phyloP scores from a whole-genome alignment of 75 land plant species.

The Gnetum montanum region DNA sequence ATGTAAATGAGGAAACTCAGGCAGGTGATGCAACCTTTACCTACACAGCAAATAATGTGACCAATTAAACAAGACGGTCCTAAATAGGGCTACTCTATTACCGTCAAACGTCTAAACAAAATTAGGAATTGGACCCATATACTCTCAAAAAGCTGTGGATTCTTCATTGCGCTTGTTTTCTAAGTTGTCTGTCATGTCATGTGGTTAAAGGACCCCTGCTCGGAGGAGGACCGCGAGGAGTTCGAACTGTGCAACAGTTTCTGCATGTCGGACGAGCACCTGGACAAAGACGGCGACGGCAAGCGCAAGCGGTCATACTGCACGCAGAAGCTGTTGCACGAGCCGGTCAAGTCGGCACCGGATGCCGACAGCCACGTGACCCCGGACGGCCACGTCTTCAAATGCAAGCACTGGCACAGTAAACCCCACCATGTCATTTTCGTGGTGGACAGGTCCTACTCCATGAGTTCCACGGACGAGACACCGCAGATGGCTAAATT shows the following conservation, averaged over 20 bases:
- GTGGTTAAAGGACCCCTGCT: slow-evolving; percentile 19
- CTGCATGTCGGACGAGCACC: slow-evolving; percentile 14
- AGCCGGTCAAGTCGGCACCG: neutral
- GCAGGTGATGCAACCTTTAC: too few species aligned
- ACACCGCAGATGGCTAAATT: slow-evolving; percentile 20
- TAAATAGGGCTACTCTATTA: too few species aligned
- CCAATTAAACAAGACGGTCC: too few species aligned
- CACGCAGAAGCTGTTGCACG: neutral
- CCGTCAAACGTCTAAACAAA: too few species aligned
- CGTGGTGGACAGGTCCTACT: slow-evolving; percentile 23
- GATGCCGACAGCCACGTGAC: slow-evolving; percentile 10
- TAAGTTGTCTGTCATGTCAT: too few species aligned
- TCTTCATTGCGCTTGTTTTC: too few species aligned
- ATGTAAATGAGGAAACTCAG: too few species aligned
- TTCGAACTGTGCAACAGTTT: slow-evolving; percentile 14
- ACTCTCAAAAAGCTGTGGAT: too few species aligned
- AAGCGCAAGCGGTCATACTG: neutral
- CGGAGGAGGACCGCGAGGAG: slow-evolving; percentile 12
- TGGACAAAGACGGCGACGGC: neutral
- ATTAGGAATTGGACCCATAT: too few species aligned
- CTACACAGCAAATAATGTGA: too few species aligned
- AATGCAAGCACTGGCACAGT: slow-evolving; percentile 16
- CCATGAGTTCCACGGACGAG: slow-evolving; percentile 12
- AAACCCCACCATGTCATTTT: slow-evolving; percentile 23
- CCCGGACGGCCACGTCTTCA: slow-evolving; percentile 24